phyloP scores from a whole-genome alignment of 768 basidiomycete genomes.

The Kwoniella newhampshirensis region DNA sequence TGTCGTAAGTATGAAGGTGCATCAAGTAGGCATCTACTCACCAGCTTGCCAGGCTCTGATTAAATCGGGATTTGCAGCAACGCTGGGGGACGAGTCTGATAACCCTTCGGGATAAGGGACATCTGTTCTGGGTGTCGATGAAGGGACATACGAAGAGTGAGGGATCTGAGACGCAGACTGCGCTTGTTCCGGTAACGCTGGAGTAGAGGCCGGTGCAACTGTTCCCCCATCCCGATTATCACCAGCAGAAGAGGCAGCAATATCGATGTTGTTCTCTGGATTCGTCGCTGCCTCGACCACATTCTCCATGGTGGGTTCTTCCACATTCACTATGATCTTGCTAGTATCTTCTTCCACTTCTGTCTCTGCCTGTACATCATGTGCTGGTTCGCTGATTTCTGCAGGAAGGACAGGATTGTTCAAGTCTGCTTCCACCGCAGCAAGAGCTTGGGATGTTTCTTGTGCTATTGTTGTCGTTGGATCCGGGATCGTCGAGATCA shows the following conservation, averaged over 20 bases:
- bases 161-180: background rate
- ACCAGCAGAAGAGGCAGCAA: background rate
- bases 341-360: constrained; percentile 18
- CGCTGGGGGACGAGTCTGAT: constrained; percentile 37
- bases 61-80: constrained; percentile 36
- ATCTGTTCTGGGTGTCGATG: background rate
- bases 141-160: background rate
- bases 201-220: constrained; percentile 12
- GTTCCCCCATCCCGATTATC: background rate
- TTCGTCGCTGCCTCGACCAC: constrained; percentile 14
- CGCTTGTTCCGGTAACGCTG: constrained; percentile 2
- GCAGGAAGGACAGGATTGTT: constrained; percentile 29
- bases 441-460: constrained; percentile 15
- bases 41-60: constrained; percentile 40
- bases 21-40: too few relatives aligned
- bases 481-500: background rate
- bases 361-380: constrained; percentile 18
- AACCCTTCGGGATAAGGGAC: constrained; percentile 40
- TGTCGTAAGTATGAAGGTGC: background rate
- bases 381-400: constrained; percentile 12
- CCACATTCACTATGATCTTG: constrained; percentile 14
- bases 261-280: constrained; percentile 7
- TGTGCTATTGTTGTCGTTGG: constrained; percentile 8
- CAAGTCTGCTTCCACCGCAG: constrained; percentile 25
- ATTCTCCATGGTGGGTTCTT: constrained; percentile 11